Conservation (phyloP, 768 basidiomycete genomes). For the Podaxis carcinomalis region DNA sequence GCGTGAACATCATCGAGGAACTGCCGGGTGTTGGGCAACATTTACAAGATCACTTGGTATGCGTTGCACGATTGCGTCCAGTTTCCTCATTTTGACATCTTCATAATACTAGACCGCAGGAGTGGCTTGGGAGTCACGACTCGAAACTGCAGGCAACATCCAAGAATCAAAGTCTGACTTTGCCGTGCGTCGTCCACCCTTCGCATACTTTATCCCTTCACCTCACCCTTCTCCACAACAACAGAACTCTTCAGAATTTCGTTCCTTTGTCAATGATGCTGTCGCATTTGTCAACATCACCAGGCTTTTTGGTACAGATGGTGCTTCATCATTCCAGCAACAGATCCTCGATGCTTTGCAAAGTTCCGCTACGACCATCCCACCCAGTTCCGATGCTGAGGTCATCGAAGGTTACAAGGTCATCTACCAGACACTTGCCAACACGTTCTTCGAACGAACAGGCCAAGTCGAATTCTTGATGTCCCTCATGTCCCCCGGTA, state of each 20-base stretch:
- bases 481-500: conserved; percentile 27
- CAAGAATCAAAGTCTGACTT: conserved; percentile 24
- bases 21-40: conserved; percentile 55
- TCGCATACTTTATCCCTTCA: background rate
- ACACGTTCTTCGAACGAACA: conserved; percentile 33
- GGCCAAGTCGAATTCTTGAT: conserved; percentile 56
- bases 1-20: conserved; percentile 33
- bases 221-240: background rate
- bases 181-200: conserved; percentile 19
- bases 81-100: background rate
- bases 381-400: conserved; percentile 36
- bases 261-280: conserved; percentile 61
- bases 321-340: conserved; percentile 13
- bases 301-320: conserved; percentile 31
- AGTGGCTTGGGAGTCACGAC: conserved; percentile 19
- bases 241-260: conserved; percentile 31
- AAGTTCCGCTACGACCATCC: conserved; percentile 29
- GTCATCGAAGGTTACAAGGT: conserved; percentile 52
- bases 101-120: conserved; percentile 20
- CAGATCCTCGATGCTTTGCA: conserved; percentile 22
- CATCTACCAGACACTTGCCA: conserved; percentile 41
- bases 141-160: conserved; percentile 32
- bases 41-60: conserved; percentile 49
- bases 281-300: conserved; percentile 56
- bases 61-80: conserved; percentile 4